Evolutionary conservation across 805 yeast species (phyloP).

Genomic region (Saturnispora sanitii): DNA sequence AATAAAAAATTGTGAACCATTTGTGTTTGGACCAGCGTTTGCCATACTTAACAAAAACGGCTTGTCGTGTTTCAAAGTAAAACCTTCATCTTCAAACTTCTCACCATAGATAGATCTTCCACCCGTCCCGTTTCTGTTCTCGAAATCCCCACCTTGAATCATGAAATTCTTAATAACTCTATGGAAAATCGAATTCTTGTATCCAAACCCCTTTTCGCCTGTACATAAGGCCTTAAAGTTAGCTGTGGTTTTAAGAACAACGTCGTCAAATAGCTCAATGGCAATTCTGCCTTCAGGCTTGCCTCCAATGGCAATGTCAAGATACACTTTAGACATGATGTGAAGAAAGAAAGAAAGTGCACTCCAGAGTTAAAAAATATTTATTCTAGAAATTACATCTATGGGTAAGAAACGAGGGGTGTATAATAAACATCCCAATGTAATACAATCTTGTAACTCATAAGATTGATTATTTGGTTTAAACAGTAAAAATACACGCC

Average conservation of each 20-base stretch:
- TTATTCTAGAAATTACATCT: not conserved
- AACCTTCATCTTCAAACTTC: slow-evolving; percentile 86
- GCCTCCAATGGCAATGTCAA: slow-evolving; percentile 72
- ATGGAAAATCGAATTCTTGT: slow-evolving; percentile 86
- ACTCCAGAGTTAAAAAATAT: not conserved
- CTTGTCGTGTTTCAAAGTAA: slow-evolving; percentile 59
- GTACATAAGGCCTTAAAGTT: slow-evolving; percentile 84
- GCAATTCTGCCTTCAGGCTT: slow-evolving; percentile 64
- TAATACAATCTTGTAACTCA: too few relatives aligned
- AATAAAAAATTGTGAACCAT: slow-evolving; percentile 92
- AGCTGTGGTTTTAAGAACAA: slow-evolving; percentile 83
- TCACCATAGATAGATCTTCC: slow-evolving; percentile 80
- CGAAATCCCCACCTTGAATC: slow-evolving; percentile 95
- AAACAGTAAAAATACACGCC: too few relatives aligned
- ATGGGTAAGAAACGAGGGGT: not conserved
- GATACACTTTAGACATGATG: slow-evolving; percentile 46
- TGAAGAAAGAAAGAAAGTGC: not conserved
- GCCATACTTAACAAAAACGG: slow-evolving; percentile 96
- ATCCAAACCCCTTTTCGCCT: slow-evolving; percentile 75
- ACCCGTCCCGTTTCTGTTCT: slow-evolving; percentile 63
- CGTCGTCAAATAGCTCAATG: slow-evolving; percentile 48
- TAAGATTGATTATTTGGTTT: too few relatives aligned
- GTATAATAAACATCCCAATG: too few relatives aligned
- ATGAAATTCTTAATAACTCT: slow-evolving; percentile 81
- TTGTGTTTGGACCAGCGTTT: slow-evolving; percentile 90